Evolutionary conservation across 805 yeast genomes (phyloP).

Genomic region (Yarrowia sp.): DNA sequence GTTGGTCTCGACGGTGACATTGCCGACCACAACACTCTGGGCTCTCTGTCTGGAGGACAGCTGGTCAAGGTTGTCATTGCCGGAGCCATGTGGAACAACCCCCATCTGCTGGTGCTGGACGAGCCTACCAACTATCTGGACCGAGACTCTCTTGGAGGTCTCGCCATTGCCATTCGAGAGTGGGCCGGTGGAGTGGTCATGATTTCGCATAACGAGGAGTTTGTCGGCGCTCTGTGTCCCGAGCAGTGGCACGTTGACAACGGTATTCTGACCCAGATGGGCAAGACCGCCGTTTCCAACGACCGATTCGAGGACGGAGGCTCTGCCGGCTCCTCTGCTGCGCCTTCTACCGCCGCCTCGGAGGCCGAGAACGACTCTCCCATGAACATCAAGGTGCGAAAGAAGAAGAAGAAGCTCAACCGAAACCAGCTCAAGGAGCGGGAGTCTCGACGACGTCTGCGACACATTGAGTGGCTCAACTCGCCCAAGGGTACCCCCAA

Average conservation of each 20-base stretch:
- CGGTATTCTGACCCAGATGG: slow-evolving; percentile 83
- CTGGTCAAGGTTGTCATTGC: slow-evolving; percentile 97
- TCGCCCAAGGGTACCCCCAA: slow-evolving; percentile 98
- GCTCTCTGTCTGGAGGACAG: slow-evolving; percentile 97
- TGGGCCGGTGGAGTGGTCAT: slow-evolving; percentile 98
- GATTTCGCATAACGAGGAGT: slow-evolving; percentile 97
- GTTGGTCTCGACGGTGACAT: slow-evolving; percentile 97
- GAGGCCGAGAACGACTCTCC: slow-evolving; percentile 70
- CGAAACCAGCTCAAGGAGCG: slow-evolving; percentile 92
- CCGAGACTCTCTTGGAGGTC: slow-evolving; percentile 96
- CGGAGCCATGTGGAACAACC: slow-evolving; percentile 99
- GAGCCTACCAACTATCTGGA: slow-evolving; percentile 98
- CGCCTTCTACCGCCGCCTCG: slow-evolving; percentile 48
- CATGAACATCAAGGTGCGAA: slow-evolving; percentile 89
- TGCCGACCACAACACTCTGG: slow-evolving; percentile 97
- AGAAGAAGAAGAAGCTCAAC: slow-evolving; percentile 94
- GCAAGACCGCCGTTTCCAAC: slow-evolving; percentile 69
- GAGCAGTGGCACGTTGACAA: slow-evolving; percentile 98
- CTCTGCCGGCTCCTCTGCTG: slow-evolving; percentile 46
- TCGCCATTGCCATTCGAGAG: slow-evolving; percentile 95
- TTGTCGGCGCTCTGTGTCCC: slow-evolving; percentile 95
- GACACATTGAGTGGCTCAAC: slow-evolving; percentile 91
- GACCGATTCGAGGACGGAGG: slow-evolving; percentile 71
- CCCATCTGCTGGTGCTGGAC: slow-evolving; percentile 91
- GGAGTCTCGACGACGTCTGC: slow-evolving; percentile 88